Evolutionary conservation across 1,284 basidiomycete species (phyloP), one percentile per base, ranked within the genome.

Genomic region (Cryptococcus sp.): DNA sequence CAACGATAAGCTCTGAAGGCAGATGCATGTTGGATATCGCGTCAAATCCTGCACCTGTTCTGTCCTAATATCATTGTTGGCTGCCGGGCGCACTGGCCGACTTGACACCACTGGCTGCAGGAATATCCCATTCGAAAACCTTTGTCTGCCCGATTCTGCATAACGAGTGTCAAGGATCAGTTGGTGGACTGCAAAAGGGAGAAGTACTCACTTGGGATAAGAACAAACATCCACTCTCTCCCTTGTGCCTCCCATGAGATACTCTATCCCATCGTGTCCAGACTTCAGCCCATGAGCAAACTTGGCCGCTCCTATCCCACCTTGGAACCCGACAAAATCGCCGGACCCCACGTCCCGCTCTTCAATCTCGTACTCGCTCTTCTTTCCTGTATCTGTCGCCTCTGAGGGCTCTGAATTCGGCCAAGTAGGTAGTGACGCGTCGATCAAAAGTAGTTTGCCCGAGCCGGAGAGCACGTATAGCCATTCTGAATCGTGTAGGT

Each of bases 261-360:
- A 70, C 38, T 64, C 64, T 17, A 65, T 25, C 7, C 69, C 69
- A 5, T 64, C 60, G 4, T 47, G 20, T 17, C 63, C 63, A 1
- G 64, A 64, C 19, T 45, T 48, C 13, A 70, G 30, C 5, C 55
- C 55, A 56, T 70, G 69, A 19, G 69, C 63, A 27, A 47, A 67
- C 19, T 58, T 50, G n/a, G 40, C 39, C 3, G 52, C 66, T 13
- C 45, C 41, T 0, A 45, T 11, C 0, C 62, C 65, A 46, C 54
- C 61, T 23, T 58, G 59, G 27, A 64, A 59, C 5, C 65, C 69
- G 19, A 68, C 60, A 49, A 67, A 70, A 54, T 70, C 69, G 6
- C 69, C 69, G 0, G 60, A 35, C 1, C 8, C 52, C 1, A 67
- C 52, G 1, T 22, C 5, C 15, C 42, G n/a, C 22, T 62, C 60